These are phyloP conservation scores for Xylariomycetidae sp. DNA, from an alignment of 2,329 filamentous ascomycete genomes.

Conservation along the genomic window DNA sequence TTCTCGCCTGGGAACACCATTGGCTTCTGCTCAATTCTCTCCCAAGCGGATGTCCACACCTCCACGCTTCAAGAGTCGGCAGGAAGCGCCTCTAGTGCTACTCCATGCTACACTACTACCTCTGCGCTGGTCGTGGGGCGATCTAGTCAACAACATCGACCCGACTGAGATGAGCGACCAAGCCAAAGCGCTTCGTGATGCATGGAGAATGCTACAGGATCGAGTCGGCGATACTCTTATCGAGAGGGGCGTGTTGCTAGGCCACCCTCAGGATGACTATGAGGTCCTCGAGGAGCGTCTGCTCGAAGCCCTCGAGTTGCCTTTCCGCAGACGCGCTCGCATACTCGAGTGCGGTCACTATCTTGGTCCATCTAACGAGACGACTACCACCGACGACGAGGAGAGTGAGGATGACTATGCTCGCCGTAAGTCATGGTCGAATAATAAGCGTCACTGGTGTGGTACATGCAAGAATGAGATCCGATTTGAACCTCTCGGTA, in stretches of 20 bases:
- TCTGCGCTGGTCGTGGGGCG: slow-evolving; percentile 60
- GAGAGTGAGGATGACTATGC: slow-evolving; percentile 43
- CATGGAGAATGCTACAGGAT: slow-evolving; percentile 64
- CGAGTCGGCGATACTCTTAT: slow-evolving; percentile 69
- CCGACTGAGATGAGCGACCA: slow-evolving; percentile 29
- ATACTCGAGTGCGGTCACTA: slow-evolving; percentile 77
- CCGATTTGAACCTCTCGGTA: slow-evolving; percentile 47
- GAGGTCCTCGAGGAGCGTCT: slow-evolving; percentile 75
- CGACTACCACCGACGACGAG: slow-evolving; percentile 36
- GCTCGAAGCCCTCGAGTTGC: slow-evolving; percentile 69
- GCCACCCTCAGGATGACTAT: slow-evolving; percentile 76
- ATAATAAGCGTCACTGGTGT: slow-evolving; percentile 49
- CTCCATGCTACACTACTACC: slow-evolving; percentile 75
- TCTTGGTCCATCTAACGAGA: slow-evolving; percentile 54
- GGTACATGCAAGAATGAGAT: slow-evolving; percentile 52
- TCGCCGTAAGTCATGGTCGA: slow-evolving; percentile 26
- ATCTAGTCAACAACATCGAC: slow-evolving; percentile 43
- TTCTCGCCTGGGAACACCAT: slow-evolving; percentile 55
- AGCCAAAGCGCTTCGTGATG: slow-evolving; percentile 51
- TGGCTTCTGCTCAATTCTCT: slow-evolving; percentile 46
- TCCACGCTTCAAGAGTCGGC: slow-evolving; percentile 50
- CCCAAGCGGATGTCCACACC: slow-evolving; percentile 51
- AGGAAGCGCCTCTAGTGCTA: slow-evolving; percentile 66
- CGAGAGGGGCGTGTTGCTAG: slow-evolving; percentile 68
- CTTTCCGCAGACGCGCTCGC: slow-evolving; percentile 57